Conservation (phyloP, 495 filamentous ascomycete species). For the Podospora anserina region DNA sequence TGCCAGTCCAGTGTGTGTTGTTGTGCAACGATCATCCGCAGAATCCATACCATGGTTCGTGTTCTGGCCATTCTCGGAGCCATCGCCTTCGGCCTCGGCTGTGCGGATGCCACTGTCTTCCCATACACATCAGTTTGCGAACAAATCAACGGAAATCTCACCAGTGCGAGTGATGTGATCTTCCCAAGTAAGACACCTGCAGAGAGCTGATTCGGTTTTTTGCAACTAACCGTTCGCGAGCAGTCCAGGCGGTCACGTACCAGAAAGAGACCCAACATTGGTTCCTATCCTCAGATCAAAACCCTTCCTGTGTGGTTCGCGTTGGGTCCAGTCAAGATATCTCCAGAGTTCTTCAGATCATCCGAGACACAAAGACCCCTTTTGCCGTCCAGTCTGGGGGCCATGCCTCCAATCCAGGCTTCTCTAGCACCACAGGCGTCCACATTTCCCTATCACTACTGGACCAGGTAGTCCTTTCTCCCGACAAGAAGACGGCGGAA, state of each 20-base stretch:
- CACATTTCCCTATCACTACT: constrained; percentile 32
- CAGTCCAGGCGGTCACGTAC: constrained; percentile 11
- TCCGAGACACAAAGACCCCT: constrained; percentile 19
- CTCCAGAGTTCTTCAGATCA: constrained; percentile 21
- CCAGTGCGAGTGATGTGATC: background rate
- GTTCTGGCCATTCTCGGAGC: background rate
- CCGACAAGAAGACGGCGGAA: constrained; percentile 41
- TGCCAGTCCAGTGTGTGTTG: no score
- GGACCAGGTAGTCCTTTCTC: constrained; percentile 29
- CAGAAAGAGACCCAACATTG: constrained; percentile 16
- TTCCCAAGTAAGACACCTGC: background rate
- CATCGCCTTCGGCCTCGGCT: background rate
- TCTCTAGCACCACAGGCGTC: constrained; percentile 32
- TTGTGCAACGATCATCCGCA: background rate
- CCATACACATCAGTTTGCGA: background rate
- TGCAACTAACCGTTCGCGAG: background rate
- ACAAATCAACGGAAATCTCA: background rate
- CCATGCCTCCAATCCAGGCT: constrained; percentile 33
- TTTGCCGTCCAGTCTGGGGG: constrained; percentile 50
- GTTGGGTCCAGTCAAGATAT: constrained; percentile 21
- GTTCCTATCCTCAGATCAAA: constrained; percentile 25
- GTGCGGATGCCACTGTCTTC: background rate
- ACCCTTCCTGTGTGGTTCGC: constrained; percentile 23
- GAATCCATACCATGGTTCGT: background rate
- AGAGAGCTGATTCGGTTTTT: background rate